A percentile compares a stretch with the other conserved stretches of the same genome.
These are phyloP conservation scores for Lolium rigidum DNA, from an alignment of 176 grass and related monocot genomes.

Conservation along the genomic window DNA sequence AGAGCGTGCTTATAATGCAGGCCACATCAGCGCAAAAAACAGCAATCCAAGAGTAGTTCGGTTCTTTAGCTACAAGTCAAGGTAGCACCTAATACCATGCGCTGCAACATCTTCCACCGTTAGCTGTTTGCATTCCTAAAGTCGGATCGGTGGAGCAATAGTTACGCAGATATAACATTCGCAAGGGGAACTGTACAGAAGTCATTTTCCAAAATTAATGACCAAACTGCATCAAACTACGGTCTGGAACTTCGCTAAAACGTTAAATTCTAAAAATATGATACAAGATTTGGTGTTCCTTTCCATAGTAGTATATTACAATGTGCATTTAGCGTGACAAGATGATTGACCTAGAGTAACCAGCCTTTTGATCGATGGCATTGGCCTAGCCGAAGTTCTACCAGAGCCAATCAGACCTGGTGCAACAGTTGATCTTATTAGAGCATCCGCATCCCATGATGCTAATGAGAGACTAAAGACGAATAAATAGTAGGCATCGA, in stretches of 20 bases:
- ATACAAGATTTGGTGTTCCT: neutral
- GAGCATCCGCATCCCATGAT: neutral
- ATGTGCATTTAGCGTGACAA: neutral
- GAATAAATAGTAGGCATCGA: neutral
- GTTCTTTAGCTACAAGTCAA: slow-evolving; percentile 1
- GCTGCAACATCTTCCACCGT: neutral
- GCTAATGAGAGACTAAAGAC: neutral
- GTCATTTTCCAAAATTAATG: neutral
- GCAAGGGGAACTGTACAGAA: neutral
- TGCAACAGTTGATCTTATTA: neutral
- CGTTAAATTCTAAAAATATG: neutral
- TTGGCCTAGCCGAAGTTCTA: slow-evolving; percentile 3
- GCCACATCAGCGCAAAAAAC: neutral
- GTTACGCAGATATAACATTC: neutral
- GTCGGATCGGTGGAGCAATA: neutral
- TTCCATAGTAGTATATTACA: slow-evolving; percentile 3
- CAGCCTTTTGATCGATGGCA: neutral
- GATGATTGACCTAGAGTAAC: neutral
- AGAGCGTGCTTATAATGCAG: neutral
- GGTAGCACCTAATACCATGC: neutral
- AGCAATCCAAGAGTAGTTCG: neutral
- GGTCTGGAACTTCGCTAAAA: neutral
- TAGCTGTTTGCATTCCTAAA: neutral
- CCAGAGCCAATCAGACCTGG: neutral
- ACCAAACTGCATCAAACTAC: neutral